Percentiles rank a stretch among this genome's conserved stretches.
phyloP scores from a whole-genome alignment of 257 asterid genomes.

The Fraxinus pennsylvanica region DNA sequence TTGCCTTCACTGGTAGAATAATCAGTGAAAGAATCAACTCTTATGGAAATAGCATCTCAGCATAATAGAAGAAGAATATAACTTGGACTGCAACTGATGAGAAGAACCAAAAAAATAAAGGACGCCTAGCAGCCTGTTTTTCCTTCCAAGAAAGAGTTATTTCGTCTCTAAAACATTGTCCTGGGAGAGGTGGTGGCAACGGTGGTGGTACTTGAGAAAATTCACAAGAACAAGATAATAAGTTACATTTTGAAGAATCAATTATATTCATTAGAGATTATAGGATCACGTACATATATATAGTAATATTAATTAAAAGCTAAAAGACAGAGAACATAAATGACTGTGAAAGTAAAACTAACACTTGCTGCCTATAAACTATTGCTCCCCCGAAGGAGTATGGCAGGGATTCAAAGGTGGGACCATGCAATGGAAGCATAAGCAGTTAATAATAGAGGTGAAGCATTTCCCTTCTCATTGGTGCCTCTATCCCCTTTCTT shows the following conservation, averaged over 20 bases:
- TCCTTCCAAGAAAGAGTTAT: slow-evolving; percentile 61
- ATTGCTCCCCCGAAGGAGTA: neutral
- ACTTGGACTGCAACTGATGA: slow-evolving; percentile 77
- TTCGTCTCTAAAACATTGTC: slow-evolving; percentile 62
- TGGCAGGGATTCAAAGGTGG: neutral
- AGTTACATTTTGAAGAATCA: slow-evolving; percentile 25
- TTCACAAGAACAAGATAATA: slow-evolving; percentile 35
- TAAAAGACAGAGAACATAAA: neutral
- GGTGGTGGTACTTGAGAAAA: slow-evolving; percentile 80
- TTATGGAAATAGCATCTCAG: slow-evolving; percentile 20
- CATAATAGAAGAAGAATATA: slow-evolving; percentile 27
- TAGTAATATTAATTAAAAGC: neutral
- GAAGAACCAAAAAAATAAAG: slow-evolving; percentile 76
- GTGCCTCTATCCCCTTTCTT: neutral
- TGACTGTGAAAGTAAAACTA: neutral
- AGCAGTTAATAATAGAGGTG: neutral
- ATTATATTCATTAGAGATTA: slow-evolving; percentile 1
- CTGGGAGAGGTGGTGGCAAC: slow-evolving; percentile 82
- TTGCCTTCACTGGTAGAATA: slow-evolving; percentile 1
- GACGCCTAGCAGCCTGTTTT: slow-evolving; percentile 73
- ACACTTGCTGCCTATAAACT: slow-evolving; percentile 4
- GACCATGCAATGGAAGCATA: neutral
- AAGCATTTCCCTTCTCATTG: neutral
- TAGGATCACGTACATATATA: neutral
- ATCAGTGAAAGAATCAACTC: neutral